Evolutionary conservation across 106 monocot genomes (phyloP), one percentile per base, ranked within the genome.

Genomic region (Allium fistulosum): DNA sequence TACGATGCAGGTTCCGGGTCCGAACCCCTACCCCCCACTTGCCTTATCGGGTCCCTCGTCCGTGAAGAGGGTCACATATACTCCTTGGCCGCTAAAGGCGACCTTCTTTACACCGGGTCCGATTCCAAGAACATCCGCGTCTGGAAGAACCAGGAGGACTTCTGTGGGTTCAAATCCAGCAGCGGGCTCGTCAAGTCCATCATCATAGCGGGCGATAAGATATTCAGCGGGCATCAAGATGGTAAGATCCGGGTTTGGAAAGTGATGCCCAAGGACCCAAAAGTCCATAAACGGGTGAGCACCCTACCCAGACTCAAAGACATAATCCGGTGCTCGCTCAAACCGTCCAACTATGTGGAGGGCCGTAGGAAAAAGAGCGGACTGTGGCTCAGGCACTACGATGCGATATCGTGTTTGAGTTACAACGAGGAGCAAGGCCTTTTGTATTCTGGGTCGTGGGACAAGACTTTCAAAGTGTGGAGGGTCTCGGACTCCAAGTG

Each of bases 391-490:
- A 56, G 69, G 28, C 83, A 84, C 63, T 72, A 55, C 22, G 83
- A 84, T 37, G 76, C 79, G 11, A 75, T 84, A 13, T 84, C 83
- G 17, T 84, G 76, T 68, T 76, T 84, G 26, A 73, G 75, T 73
- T 59, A 76, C 52, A 49, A 46, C 48, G 61, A 65, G 15, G 83
- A 79, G 8, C 63, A 70, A 9, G 72, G 73, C 45, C 65, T 84
- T 13, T 66, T 84, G 18, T 84, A 84, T 53, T 79, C 83, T 9
- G 79, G 79, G 49, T 84, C 79, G 4, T 80, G 79, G 83, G 83
- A 84, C 61, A 67, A 72, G 13, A 84, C 83, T 11, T 76, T 84
- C 53, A 84, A 84, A 65, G 76, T 80, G 8, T 84, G 79, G 83
- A 67, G 76, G 10, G 65, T 84, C 7, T n/a, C 76, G 0, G 79